Evolutionary conservation across 352 stramenopile species (phyloP).

Genomic region (Pythium pectinolyticum): DNA sequence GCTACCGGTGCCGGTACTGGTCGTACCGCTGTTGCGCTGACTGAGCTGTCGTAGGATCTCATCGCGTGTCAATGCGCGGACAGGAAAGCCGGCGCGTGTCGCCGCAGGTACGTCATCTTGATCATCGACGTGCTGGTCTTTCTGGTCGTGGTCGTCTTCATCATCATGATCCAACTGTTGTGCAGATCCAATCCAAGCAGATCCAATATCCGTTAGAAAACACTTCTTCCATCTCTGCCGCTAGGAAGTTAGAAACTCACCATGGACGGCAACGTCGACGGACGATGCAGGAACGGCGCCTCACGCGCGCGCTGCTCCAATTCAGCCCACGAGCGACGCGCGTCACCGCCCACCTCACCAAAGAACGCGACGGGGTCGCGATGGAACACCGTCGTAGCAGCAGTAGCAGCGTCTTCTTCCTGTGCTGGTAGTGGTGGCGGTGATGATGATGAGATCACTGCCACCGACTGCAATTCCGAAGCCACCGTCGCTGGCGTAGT

Average conservation of each 20-base stretch:
- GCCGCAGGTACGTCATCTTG: neutral
- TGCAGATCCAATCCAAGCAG: neutral
- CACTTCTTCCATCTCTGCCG: neutral
- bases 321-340: slow-evolving; percentile 60
- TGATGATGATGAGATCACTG: neutral
- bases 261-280: slow-evolving; percentile 53
- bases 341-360: slow-evolving; percentile 36
- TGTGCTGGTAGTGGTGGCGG: neutral
- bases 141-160: slow-evolving; percentile 9
- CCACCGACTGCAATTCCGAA: neutral
- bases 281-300: slow-evolving; percentile 47
- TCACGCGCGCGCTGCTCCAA: slow-evolving; percentile 54
- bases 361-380: slow-evolving; percentile 36
- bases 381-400: slow-evolving; percentile 17
- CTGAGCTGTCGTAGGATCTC: slow-evolving; percentile 56
- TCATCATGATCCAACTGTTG: slow-evolving; percentile 8
- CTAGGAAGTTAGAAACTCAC: slow-evolving; percentile 14
- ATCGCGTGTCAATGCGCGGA: slow-evolving; percentile 47
- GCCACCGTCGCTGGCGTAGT: neutral
- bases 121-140: neutral
- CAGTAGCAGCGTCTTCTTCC: neutral
- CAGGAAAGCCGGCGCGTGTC: slow-evolving; percentile 19
- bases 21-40: too few species aligned
- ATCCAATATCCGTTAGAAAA: too few species aligned
- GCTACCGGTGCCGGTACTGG: too few species aligned